Conservation (phyloP, 1,284 basidiomycete species). For the Entoloma clypeatum region DNA sequence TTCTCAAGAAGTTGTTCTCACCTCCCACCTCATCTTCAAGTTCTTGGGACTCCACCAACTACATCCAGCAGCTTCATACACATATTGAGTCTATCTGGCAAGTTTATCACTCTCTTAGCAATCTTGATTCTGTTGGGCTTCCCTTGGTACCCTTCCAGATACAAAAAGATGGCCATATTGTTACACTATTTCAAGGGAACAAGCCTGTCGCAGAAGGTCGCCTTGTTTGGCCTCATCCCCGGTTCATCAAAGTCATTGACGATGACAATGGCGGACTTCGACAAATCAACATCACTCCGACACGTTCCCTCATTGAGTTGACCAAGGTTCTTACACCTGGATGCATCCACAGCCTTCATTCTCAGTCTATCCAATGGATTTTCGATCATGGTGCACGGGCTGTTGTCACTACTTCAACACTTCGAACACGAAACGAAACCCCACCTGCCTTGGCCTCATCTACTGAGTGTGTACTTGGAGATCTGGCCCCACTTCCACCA, state of each 20-base stretch:
- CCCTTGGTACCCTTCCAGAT: too few relatives aligned
- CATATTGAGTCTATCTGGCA: constrained; percentile 3
- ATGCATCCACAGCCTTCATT: constrained; percentile 5
- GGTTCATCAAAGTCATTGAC: constrained; percentile 3
- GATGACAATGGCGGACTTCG: not conserved
- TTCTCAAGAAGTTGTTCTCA: constrained; percentile 1
- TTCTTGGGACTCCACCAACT: constrained; percentile 2
- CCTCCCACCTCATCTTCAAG: constrained; percentile 1
- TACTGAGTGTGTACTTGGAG: not conserved
- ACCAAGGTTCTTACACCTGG: constrained; percentile 4
- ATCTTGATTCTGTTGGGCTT: too few relatives aligned
- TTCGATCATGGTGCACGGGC: constrained; percentile 1
- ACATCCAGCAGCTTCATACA: constrained; percentile 1
- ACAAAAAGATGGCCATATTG: constrained; percentile 3
- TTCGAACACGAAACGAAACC: constrained; percentile 1
- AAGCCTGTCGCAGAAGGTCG: constrained; percentile 1
- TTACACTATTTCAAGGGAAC: constrained; percentile 2
- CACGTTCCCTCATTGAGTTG: constrained; percentile 1
- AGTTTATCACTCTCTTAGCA: constrained; percentile 1
- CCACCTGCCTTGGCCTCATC: not conserved
- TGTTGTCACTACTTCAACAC: constrained; percentile 1
- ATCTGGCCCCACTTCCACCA: constrained; percentile 2
- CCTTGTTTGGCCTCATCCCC: constrained; percentile 1
- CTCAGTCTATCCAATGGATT: constrained; percentile 3
- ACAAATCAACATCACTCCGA: constrained; percentile 1